Evolutionary conservation across 1,139 yeast species (phyloP), one percentile per base, ranked within the genome.

Genomic region (Taiozyma onychis): DNA sequence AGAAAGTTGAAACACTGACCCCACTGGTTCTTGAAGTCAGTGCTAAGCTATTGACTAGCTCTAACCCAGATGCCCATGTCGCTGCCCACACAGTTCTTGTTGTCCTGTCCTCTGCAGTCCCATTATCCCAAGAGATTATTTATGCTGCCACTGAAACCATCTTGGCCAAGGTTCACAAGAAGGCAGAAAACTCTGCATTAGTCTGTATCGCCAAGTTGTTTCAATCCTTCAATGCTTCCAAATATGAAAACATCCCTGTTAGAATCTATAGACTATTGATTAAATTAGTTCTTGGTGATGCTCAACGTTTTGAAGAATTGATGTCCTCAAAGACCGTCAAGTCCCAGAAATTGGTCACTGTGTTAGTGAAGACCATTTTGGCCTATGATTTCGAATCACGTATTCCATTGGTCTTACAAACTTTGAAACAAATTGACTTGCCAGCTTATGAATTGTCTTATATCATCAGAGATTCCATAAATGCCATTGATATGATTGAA

Each of bases 71-170:
- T 61, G 77, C 85, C 47, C 95, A 85, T 64, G 77, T 88, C 56
- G 85, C 97, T 32, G 89, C 93, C 3, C 93, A 87, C 65, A 87
- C 96, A 49, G 73, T 90, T 14, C 66, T 91, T 37, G 80, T 95
- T 0, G 97, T 93, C 2, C 72, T 91, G 48, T 78, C 86, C 3
- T 77, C 95, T 2, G 83, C 93, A 47, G 76, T 84, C 44, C 85
- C 89, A 9, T 74, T 93, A 50, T 76, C 85, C 9, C 70, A 74
- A 48, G 82, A 79, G 9, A 78, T 91, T 30, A 73, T 85, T 28
- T 69, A 76, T 43, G 89, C 96, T 2, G 80, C 95, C 9, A 79
- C 88, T 26, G 82, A 80, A 52, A 80, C 95, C 1, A 80, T 93
- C 27, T 70, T 83, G 43, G 62, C 75, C 9, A 73, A 73, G 51